Evolutionary conservation across 306 rosid species (phyloP).

Genomic region (Medicago ruthenica): DNA sequence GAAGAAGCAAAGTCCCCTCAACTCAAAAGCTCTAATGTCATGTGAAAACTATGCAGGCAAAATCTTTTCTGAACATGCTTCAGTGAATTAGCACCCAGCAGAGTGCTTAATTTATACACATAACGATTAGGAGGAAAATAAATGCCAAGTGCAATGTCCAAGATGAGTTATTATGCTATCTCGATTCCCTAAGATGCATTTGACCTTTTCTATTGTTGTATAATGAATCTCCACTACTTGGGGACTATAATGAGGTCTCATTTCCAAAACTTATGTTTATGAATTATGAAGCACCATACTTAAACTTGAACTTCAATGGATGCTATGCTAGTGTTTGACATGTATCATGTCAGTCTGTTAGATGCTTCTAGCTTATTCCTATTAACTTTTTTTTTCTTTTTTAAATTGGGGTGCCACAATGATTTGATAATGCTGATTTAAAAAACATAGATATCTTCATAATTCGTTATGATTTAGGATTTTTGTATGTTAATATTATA

Average conservation of each 20-base stretch:
- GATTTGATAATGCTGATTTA: conserved; percentile 20
- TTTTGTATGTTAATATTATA: background rate
- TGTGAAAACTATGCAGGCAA: background rate
- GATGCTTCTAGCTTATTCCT: background rate
- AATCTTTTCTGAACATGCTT: background rate
- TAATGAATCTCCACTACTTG: background rate
- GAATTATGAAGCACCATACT: background rate
- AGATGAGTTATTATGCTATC: background rate
- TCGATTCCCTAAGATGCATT: background rate
- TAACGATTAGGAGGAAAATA: background rate
- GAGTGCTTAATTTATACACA: background rate
- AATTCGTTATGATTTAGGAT: background rate
- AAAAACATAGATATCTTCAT: background rate
- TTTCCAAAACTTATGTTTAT: background rate
- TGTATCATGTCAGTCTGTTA: background rate
- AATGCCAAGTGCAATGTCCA: background rate
- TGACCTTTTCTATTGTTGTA: background rate
- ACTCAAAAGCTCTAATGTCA: background rate
- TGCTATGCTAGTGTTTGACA: background rate
- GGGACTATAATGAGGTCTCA: background rate
- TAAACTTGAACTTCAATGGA: background rate
- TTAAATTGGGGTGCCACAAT: background rate
- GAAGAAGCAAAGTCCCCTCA: background rate
- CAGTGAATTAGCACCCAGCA: background rate
- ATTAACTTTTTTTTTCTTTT: background rate